Conservation (phyloP, 2,329 filamentous ascomycete species). For the Sclerotiophoma versabilis region DNA sequence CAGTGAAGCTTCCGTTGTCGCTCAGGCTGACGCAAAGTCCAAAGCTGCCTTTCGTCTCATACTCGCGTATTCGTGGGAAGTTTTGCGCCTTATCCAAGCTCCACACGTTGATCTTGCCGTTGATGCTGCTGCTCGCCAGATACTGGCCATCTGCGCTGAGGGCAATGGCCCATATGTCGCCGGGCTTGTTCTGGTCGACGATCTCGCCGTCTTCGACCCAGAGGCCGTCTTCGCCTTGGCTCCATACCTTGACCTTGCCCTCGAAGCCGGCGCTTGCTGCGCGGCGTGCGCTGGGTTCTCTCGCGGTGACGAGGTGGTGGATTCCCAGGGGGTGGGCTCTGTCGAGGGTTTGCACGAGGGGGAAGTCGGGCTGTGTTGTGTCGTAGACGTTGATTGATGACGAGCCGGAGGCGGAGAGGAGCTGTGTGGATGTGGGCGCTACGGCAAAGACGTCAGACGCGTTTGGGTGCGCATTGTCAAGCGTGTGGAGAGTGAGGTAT, state of each 20-base stretch:
- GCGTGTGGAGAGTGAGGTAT: slow-evolving; percentile 91
- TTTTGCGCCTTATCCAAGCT: slow-evolving; percentile 62
- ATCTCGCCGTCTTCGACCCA: slow-evolving; percentile 62
- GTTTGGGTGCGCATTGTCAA: slow-evolving; percentile 80
- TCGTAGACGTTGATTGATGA: slow-evolving; percentile 83
- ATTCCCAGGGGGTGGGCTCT: slow-evolving; percentile 87
- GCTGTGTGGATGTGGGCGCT: slow-evolving; percentile 73
- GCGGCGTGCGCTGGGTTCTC: slow-evolving; percentile 65
- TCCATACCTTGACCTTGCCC: slow-evolving; percentile 88
- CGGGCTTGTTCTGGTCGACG: slow-evolving; percentile 64
- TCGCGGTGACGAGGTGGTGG: slow-evolving; percentile 81
- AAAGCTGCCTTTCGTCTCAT: slow-evolving; percentile 93
- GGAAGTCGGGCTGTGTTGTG: slow-evolving; percentile 73
- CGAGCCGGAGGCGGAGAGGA: slow-evolving; percentile 85
- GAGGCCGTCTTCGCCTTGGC: slow-evolving; percentile 57
- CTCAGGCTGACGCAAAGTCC: slow-evolving; percentile 86
- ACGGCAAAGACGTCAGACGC: slow-evolving; percentile 81
- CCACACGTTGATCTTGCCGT: slow-evolving; percentile 91
- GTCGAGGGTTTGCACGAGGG: slow-evolving; percentile 79
- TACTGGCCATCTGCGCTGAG: slow-evolving; percentile 84
- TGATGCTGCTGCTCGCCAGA: slow-evolving; percentile 85
- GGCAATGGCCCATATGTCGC: slow-evolving; percentile 86
- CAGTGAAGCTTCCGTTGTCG: slow-evolving; percentile 81
- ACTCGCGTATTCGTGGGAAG: slow-evolving; percentile 74
- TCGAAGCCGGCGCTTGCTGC: slow-evolving; percentile 89